phyloP scores from a whole-genome alignment of 73 alveolate genomes.

The Urostyla sp. region DNA sequence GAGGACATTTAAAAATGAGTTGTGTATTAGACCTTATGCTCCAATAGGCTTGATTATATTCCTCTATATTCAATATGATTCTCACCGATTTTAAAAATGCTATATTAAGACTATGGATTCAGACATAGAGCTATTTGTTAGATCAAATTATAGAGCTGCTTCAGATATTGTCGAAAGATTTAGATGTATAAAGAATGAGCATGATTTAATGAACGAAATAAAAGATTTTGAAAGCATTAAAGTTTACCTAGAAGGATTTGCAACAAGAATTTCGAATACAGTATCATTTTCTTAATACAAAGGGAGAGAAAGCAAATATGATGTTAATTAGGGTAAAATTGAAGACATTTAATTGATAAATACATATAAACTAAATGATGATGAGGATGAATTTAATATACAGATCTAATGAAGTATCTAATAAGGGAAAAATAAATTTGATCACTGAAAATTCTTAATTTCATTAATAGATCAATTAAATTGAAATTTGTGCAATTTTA shows the following conservation, averaged over 20 bases:
- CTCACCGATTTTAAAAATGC: not conserved
- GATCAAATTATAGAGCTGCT: conserved; percentile 34
- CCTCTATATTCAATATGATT: conserved; percentile 19
- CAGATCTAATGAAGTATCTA: too few relatives aligned
- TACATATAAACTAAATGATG: too few relatives aligned
- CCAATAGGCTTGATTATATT: conserved; percentile 31
- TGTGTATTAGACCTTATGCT: conserved; percentile 29
- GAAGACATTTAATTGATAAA: too few relatives aligned
- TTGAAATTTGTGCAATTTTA: too few relatives aligned
- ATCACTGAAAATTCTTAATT: too few relatives aligned
- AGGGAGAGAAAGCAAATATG: too few relatives aligned
- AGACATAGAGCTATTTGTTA: conserved; percentile 30
- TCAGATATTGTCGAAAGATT: conserved; percentile 26
- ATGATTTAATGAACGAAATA: conserved; percentile 2
- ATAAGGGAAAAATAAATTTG: too few relatives aligned
- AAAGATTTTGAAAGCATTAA: not conserved
- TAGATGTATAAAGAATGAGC: not conserved
- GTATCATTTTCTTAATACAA: too few relatives aligned
- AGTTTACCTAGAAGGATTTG: not conserved
- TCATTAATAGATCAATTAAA: too few relatives aligned
- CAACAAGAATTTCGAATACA: conserved; percentile 12
- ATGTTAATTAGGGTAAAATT: too few relatives aligned
- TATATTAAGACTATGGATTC: conserved; percentile 2
- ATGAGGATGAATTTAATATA: too few relatives aligned
- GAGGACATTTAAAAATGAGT: conserved; percentile 21